A percentile compares a stretch with the other conserved stretches of the same genome.
Evolutionary conservation across 192 early-diverging fungal species (phyloP).

Genomic region (Entophlyctis luteolus): DNA sequence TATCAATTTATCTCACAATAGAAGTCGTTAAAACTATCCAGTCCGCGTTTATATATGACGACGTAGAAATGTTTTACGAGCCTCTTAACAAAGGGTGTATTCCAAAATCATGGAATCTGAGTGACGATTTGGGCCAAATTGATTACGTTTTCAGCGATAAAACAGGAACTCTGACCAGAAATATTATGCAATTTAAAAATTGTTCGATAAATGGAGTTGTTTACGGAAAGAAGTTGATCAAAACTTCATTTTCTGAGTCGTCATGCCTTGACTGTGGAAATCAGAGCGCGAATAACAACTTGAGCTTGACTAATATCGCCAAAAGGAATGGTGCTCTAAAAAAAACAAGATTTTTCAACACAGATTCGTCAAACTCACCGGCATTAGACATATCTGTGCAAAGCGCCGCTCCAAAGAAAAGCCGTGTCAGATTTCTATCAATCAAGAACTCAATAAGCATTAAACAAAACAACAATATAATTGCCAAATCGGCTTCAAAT

Average conservation of each 20-base stretch:
- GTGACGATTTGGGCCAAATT: constrained; percentile 91
- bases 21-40: constrained; percentile 89
- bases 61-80: constrained; percentile 87
- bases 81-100: constrained; percentile 71
- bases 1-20: constrained; percentile 89
- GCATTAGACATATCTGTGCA: not conserved
- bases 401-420: not conserved
- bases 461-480: no score
- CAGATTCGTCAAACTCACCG: not conserved
- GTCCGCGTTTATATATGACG: constrained; percentile 86
- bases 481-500: no score
- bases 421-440: not conserved
- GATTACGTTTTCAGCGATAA: constrained; percentile 98
- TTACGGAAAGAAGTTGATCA: constrained; percentile 73
- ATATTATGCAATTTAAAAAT: constrained; percentile 93
- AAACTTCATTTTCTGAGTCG: not conserved
- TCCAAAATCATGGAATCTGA: constrained; percentile 80
- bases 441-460: not conserved
- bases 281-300: no score
- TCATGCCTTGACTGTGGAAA: no score
- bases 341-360: not conserved
- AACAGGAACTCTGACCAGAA: constrained; percentile 91
- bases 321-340: constrained; percentile 16
- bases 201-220: constrained; percentile 82
- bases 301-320: constrained; percentile 19